Base-by-base conservation (phyloP, 495 filamentous ascomycete species). In the Podospora appendiculata region DNA sequence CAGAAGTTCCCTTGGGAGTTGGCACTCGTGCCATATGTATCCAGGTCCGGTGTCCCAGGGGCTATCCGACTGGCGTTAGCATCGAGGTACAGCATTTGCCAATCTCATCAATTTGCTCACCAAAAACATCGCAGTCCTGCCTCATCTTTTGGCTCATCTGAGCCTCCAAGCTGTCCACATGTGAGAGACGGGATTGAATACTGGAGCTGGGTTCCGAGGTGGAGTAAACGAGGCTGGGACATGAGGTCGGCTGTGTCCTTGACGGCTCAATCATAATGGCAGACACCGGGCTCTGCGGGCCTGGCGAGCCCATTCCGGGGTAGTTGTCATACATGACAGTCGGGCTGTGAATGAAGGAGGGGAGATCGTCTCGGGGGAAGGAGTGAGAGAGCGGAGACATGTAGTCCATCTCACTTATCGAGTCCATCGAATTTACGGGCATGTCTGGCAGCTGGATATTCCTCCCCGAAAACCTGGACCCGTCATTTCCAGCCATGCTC, bases 391-490 rank as follows among this genome's bases (percentile, higher is more conserved):
- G 60, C 10, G 78, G 76, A 18, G 78, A 79, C 48, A 74, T 70
- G 57, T 79, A 81, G 58, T 81, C 75, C 45, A 75, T 69, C 12
- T 79, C 77, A 55, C 74, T 79, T 43, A 81, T 68, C 5, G 76
- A 70, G 55, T 78, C 76, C 47, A 77, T 63, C 12, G 75, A 73
- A 4, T 71, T 70, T 9, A 69, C 74, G 43, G 78, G 64, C 52
- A 69, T 64, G 17, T 77, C 74, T 4, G 58, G 53, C 16, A 66
- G 51, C 18, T 61, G 63, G 4, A 61, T 51, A 8, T 42, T 40
- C 40, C 58, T 52, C 12, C 50, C 58, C n/a, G 45, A 18, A 45
- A 59, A 63, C 43, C 64, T 51, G 16, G 58, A 52, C 19, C 45
- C 50, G 39, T 65, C 59, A 41, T 50, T 59, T 12, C 58, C 8